These are phyloP conservation scores for Russula virescens DNA, from an alignment of 768 basidiomycete genomes.

Conservation along the genomic window DNA sequence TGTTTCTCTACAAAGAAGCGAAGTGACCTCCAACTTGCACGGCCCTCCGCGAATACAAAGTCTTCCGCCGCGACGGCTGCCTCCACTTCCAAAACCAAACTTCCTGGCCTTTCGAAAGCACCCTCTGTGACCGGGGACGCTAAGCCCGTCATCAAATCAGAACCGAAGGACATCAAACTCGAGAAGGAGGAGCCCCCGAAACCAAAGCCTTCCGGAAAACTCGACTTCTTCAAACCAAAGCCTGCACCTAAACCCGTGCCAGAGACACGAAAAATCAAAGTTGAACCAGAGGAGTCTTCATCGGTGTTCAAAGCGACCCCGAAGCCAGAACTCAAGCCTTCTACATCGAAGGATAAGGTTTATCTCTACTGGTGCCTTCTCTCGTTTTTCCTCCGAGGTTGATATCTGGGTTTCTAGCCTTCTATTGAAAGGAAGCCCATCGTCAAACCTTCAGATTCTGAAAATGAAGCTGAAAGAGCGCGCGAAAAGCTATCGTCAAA, in stretches of 20 bases:
- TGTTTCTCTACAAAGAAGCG: not conserved
- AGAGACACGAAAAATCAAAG: constrained; percentile 18
- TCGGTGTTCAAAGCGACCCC: constrained; percentile 9
- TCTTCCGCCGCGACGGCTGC: constrained; percentile 2
- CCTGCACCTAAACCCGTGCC: constrained; percentile 14
- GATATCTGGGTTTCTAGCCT: constrained; percentile 24
- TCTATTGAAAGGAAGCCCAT: constrained; percentile 32
- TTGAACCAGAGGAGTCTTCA: constrained; percentile 21
- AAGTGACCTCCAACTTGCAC: not conserved
- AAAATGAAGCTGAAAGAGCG: constrained; percentile 20
- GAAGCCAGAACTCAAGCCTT: constrained; percentile 12
- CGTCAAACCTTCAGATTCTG: constrained; percentile 25
- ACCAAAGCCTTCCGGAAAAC: constrained; percentile 41
- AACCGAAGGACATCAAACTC: constrained; percentile 28
- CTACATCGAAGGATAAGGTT: constrained; percentile 5
- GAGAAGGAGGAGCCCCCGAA: constrained; percentile 28
- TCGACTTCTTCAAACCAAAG: constrained; percentile 38
- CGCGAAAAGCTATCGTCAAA: constrained; percentile 19
- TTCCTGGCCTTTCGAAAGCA: constrained; percentile 18
- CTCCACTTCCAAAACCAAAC: constrained; percentile 19
- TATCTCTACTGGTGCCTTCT: no score
- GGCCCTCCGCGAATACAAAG: constrained; percentile 1
- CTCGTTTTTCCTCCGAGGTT: not conserved
- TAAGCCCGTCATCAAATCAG: constrained; percentile 28
- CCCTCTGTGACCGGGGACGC: constrained; percentile 6